Evolutionary conservation across 2,329 filamentous ascomycete genomes (phyloP), one percentile per base, ranked within the genome.

Genomic region (Botrytis byssoidea): DNA sequence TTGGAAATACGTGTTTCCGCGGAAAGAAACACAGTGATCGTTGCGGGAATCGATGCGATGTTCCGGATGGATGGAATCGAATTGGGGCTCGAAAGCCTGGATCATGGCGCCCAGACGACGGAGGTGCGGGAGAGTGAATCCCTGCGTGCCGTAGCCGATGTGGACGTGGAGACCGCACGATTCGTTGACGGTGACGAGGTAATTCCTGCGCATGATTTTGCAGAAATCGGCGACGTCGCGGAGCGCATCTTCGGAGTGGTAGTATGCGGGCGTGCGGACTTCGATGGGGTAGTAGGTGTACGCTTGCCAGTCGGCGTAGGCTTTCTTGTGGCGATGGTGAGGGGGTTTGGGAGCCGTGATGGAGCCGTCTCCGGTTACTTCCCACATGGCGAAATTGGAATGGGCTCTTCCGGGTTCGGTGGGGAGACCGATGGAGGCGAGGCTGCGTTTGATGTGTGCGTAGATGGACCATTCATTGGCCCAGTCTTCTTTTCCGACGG

Each of bases 81-180:
- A 72, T 12, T 77, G 77, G 3, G 76, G 76, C 61, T 82, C 80
- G 63, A 81, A 80, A 0, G 79, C 79, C 32, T 77, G 76, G 9
- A 77, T 68, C 22, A 81, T 74, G 0, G 77, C 77, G 5, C 77
- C 35, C 12, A 82, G 40, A 32, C 80, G 81, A 70, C 78, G 78
- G 14, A 82, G 59, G 1, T 76, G 78, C 14, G 63, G 37, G 4
- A 78, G 57, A 2, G 75, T 74, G 46, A 81, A 80, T 0, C 78
- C 77, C 8, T 70, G 12, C 2, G 60, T 51, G 6, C 76, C 76
- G 37, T 80, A 78, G 1, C 81, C 81, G n/a, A 81, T 71, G 67
- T 83, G 81, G 10, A 82, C 77, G 63, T 82, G 81, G 0, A 82
- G 57, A 0, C 79, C 79, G 57, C 76, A 79, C 0, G 73, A 75